A percentile compares a stretch with the other conserved stretches of the same genome.
phyloP scores from a whole-genome alignment of 164 flowering plant species.

The Nymphaea colorata region DNA sequence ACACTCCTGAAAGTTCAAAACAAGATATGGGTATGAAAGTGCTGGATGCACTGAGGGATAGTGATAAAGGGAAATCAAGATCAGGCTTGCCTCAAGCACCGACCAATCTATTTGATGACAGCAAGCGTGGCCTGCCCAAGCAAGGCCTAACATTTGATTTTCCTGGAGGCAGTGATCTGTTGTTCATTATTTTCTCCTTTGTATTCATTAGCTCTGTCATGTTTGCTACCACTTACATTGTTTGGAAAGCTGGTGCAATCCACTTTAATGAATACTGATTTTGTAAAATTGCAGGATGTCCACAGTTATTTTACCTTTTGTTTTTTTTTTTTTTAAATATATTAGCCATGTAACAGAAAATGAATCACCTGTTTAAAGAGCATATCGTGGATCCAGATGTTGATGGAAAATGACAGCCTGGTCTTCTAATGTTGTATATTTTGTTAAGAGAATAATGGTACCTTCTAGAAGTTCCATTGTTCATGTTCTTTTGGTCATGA shows the following conservation, averaged over 20 bases:
- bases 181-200: conserved; percentile 47
- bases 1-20: conserved; percentile 38
- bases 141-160: conserved; percentile 60
- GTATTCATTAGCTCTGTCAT: conserved; percentile 69
- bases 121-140: conserved; percentile 78
- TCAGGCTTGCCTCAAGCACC: conserved; percentile 95
- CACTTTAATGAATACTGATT: conserved; percentile 61
- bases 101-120: conserved; percentile 71
- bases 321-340: no score
- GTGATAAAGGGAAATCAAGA: conserved; percentile 58
- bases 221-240: conserved; percentile 78
- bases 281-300: background rate
- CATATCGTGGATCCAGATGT: background rate
- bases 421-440: background rate
- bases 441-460: background rate
- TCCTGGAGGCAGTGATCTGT: conserved; percentile 74
- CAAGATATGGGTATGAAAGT: conserved; percentile 50
- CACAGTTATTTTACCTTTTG: background rate
- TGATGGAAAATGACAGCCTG: background rate
- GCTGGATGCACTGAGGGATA: conserved; percentile 60
- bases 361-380: background rate
- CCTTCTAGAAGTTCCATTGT: no score
- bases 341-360: background rate
- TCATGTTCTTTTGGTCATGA: no score
- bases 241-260: conserved; percentile 95